Evolutionary conservation across 1,284 basidiomycete genomes (phyloP).

Genomic region (Austropuccinia psidii): DNA sequence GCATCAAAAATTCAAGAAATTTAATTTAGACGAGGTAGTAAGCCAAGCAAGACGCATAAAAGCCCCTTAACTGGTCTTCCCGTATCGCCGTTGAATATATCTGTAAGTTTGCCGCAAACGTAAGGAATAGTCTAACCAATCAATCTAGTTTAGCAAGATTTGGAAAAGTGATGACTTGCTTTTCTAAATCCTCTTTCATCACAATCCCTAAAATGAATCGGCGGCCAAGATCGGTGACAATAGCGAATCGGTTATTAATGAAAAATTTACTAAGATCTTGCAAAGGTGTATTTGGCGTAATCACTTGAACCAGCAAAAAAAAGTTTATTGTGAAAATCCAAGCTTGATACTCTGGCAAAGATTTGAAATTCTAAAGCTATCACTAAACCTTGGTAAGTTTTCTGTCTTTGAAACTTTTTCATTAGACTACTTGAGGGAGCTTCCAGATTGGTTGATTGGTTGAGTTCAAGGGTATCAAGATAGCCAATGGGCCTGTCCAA

Average conservation of each 20-base stretch:
- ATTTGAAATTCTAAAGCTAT: too few relatives aligned
- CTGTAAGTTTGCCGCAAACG: too few relatives aligned
- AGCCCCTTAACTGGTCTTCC: too few relatives aligned
- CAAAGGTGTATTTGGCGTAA: not conserved
- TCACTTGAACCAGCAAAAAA: too few relatives aligned
- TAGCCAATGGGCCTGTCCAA: not conserved
- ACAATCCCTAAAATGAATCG: not conserved
- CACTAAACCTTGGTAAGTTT: slow-evolving; percentile 2
- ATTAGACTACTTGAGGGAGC: not conserved
- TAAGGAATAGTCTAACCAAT: too few relatives aligned
- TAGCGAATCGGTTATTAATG: not conserved
- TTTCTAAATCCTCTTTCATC: not conserved
- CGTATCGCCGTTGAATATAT: too few relatives aligned
- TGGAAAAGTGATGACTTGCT: not conserved
- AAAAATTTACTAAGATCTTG: not conserved
- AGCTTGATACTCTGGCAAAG: too few relatives aligned
- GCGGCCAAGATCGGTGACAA: not conserved
- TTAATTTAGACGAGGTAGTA: too few relatives aligned
- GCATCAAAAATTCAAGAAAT: too few relatives aligned
- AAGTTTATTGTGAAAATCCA: too few relatives aligned
- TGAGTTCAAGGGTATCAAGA: not conserved
- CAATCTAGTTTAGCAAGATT: too few relatives aligned
- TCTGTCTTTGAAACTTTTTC: not conserved
- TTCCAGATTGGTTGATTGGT: not conserved
- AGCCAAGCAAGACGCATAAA: too few relatives aligned